Evolutionary conservation across 306 rosid genomes (phyloP).

Genomic region (Hippophae tibetana): DNA sequence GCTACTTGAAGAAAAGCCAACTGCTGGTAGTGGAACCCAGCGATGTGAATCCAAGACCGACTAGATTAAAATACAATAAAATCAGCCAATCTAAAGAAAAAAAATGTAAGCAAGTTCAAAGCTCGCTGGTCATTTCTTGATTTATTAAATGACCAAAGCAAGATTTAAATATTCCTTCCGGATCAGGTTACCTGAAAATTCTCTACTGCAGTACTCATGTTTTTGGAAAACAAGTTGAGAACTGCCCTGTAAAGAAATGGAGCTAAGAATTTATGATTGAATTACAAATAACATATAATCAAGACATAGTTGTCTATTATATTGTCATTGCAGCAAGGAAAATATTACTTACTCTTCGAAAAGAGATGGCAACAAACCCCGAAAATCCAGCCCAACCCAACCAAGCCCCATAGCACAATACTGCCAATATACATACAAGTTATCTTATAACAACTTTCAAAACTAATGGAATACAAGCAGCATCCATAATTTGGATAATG

Average conservation of each 20-base stretch:
- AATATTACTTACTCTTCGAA: slow-evolving; percentile 68
- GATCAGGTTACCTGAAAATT: slow-evolving; percentile 73
- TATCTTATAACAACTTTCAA: slow-evolving; percentile 18
- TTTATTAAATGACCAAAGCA: neutral
- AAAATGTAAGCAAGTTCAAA: slow-evolving; percentile 7
- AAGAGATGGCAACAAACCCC: slow-evolving; percentile 90
- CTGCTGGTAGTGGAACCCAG: slow-evolving; percentile 92
- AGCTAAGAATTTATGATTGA: slow-evolving; percentile 14
- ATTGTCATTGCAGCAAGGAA: slow-evolving; percentile 1
- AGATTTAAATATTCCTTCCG: slow-evolving; percentile 13
- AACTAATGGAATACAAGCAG: slow-evolving; percentile 7
- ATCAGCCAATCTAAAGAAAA: slow-evolving; percentile 3
- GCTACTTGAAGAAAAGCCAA: slow-evolving; percentile 61
- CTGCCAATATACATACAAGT: slow-evolving; percentile 35
- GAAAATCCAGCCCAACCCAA: slow-evolving; percentile 98
- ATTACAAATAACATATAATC: slow-evolving; percentile 1
- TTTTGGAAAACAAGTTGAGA: slow-evolving; percentile 80
- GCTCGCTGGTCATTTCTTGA: neutral
- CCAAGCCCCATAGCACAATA: slow-evolving; percentile 99
- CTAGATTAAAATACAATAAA: slow-evolving; percentile 33
- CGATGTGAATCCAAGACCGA: slow-evolving; percentile 98
- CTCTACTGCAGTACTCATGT: slow-evolving; percentile 82
- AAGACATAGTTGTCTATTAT: neutral
- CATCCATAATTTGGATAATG: neutral
- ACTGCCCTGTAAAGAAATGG: slow-evolving; percentile 67